Percentiles rank a stretch among this genome's conserved stretches.
Conservation (phyloP, 305 asterid genomes). For the Fraxinus greggii region DNA sequence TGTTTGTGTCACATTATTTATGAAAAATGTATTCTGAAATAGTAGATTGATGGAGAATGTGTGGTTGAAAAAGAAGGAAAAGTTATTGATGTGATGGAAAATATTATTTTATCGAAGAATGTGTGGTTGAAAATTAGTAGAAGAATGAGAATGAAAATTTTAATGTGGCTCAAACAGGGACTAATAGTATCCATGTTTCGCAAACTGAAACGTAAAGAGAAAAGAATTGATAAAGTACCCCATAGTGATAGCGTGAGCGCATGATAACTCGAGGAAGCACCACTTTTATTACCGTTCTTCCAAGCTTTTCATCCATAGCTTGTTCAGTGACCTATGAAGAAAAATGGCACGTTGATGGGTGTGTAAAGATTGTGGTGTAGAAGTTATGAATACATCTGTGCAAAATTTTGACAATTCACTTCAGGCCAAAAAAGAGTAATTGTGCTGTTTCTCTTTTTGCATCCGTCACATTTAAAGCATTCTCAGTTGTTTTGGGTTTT, state of each 20-base stretch:
- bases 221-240: conserved; percentile 44
- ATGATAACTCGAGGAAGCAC: conserved; percentile 96
- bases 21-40: too few relatives aligned
- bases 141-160: too few relatives aligned
- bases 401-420: not conserved
- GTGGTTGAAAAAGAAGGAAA: too few relatives aligned
- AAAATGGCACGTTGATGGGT: not conserved
- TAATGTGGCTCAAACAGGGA: too few relatives aligned
- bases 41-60: too few relatives aligned
- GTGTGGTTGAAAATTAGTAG: too few relatives aligned
- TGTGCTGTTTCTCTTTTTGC: not conserved
- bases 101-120: too few relatives aligned
- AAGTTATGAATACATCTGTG: not conserved
- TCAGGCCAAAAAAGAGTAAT: not conserved
- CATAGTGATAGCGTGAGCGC: conserved; percentile 94
- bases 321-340: conserved; percentile 77
- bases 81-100: too few relatives aligned
- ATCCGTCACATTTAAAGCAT: not conserved
- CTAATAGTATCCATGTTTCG: not conserved
- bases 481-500: not conserved
- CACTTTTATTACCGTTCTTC: conserved; percentile 78
- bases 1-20: too few relatives aligned
- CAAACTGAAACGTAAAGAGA: not conserved
- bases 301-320: conserved; percentile 85
- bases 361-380: not conserved